These are phyloP conservation scores for Aspergillus pseudonomiae DNA, from an alignment of 2,329 filamentous ascomycete species.

Conservation along the genomic window DNA sequence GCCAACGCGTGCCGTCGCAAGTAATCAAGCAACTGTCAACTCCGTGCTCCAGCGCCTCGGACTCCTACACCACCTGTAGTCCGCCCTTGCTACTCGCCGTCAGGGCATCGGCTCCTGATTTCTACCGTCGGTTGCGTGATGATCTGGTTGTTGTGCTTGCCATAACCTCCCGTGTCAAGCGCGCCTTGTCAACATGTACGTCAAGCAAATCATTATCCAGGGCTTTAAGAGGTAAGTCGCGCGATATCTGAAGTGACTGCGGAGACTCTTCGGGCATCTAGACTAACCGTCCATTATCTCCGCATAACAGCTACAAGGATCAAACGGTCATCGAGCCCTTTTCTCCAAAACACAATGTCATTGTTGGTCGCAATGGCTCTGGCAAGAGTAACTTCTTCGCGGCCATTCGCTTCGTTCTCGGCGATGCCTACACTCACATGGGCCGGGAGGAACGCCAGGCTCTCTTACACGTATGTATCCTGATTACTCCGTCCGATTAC, in stretches of 20 bases:
- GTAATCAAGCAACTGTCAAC: constrained; percentile 8
- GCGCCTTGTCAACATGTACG: constrained; percentile 71
- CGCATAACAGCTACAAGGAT: constrained; percentile 82
- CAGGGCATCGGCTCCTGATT: constrained; percentile 8
- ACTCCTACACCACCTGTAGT: constrained; percentile 2
- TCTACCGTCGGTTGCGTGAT: constrained; percentile 30
- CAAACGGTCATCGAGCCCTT: constrained; percentile 99
- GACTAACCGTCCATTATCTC: not conserved
- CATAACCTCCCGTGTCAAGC: constrained; percentile 32
- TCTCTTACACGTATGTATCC: constrained; percentile 70
- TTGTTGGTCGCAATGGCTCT: constrained; percentile 97
- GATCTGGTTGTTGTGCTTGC: constrained; percentile 28
- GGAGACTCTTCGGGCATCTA: no score
- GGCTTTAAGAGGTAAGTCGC: constrained; percentile 89
- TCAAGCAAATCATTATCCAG: constrained; percentile 99
- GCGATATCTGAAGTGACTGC: not conserved
- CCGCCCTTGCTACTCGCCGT: not conserved
- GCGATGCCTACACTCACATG: constrained; percentile 96
- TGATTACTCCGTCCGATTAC: not conserved
- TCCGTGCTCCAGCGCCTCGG: constrained; percentile 1
- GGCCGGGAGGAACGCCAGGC: constrained; percentile 93
- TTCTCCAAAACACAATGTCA: constrained; percentile 95
- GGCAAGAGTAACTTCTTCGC: constrained; percentile 99
- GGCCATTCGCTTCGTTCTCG: constrained; percentile 95
- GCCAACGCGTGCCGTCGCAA: constrained; percentile 27